Conservation (phyloP, 2,329 filamentous ascomycete genomes). For the Penicillium sp. region DNA sequence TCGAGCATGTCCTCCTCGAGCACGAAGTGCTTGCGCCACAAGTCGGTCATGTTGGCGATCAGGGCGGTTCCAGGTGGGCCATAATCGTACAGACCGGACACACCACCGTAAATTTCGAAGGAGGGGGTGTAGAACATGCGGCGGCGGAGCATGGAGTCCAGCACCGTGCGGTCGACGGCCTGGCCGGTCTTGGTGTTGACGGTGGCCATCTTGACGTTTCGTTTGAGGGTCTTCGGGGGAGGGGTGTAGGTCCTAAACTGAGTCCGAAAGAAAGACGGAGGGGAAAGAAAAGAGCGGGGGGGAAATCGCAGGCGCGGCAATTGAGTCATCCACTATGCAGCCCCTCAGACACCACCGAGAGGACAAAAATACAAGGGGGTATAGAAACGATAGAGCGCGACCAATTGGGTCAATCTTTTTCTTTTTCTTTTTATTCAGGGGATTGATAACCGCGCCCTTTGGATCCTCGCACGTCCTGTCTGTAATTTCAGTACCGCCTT, state of each 20-base stretch:
- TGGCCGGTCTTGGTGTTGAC: conserved; percentile 83
- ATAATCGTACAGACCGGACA: conserved; percentile 89
- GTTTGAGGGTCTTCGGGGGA: conserved; percentile 36
- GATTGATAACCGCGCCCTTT: too few relatives aligned
- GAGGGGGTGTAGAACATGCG: conserved; percentile 93
- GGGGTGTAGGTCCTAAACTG: conserved; percentile 45
- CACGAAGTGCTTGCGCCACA: conserved; percentile 92
- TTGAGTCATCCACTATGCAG: conserved; percentile 43
- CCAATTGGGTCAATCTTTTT: conserved; percentile 8
- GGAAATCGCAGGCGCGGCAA: conserved; percentile 33
- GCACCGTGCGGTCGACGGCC: conserved; percentile 75
- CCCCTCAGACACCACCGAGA: conserved; percentile 23
- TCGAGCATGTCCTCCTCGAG: conserved; percentile 94
- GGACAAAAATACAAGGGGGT: conserved; percentile 16
- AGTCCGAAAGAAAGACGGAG: conserved; percentile 31
- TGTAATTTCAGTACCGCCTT: too few relatives aligned
- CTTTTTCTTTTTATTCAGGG: conserved; percentile 10
- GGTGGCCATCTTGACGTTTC: conserved; percentile 53
- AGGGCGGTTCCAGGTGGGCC: conserved; percentile 84
- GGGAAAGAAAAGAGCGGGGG: conserved; percentile 37
- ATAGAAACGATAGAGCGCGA: conserved; percentile 10
- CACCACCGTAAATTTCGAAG: conserved; percentile 92
- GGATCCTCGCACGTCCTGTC: too few relatives aligned
- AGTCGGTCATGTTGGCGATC: conserved; percentile 81
- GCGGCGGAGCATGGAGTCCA: conserved; percentile 83